Evolutionary conservation across 2,329 filamentous ascomycete species (phyloP), one percentile per base, ranked within the genome.

Genomic region (Cladosporium sp.): DNA sequence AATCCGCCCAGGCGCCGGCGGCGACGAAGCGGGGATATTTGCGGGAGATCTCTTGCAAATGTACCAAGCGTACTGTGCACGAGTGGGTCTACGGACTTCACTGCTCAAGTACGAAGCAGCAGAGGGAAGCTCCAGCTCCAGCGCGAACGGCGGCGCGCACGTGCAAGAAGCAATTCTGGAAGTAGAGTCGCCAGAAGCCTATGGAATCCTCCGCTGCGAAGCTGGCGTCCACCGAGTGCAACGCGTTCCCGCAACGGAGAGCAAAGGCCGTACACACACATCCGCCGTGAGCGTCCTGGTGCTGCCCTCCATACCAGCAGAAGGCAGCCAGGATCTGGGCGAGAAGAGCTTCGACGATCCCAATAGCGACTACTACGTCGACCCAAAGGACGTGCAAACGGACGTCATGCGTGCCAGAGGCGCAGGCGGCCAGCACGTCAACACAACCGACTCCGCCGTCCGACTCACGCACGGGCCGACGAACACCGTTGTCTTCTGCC

Each of bases 401-500:
- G 93, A 98, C 67, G 89, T 90, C 56, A 95, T 97, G 91, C 81
- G 91, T 13, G 90, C 93, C 0, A 78, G 89, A 43, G 93, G 93
- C 55, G 92, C 93, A 0, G 93, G 93, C 32, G 93, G 93, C 1
- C 93, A 98, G 74, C 93, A 98, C 71, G 93, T 98, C 67, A 98
- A 98, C 74, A 96, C 92, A 69, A 98, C 93, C 0, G 93, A 98
- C 73, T 95, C 89, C 31, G 93, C 93, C 3, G 88, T 98, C 56
- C 85, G 93, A 9, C 77, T 98, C 63, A 97, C 91, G 2, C 93
- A 98, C 73, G 71, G 86, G 6, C 93, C 93, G 2, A 95, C 90
- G 1, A 87, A 87, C 42, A 93, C 84, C 0, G 82, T 88, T 2
- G 91, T 97, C 11, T 85, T 85, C 10, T 95, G 97, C 79, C 93